Conservation (phyloP, 1,139 yeast species). For the Debaryomyces fabryi region DNA sequence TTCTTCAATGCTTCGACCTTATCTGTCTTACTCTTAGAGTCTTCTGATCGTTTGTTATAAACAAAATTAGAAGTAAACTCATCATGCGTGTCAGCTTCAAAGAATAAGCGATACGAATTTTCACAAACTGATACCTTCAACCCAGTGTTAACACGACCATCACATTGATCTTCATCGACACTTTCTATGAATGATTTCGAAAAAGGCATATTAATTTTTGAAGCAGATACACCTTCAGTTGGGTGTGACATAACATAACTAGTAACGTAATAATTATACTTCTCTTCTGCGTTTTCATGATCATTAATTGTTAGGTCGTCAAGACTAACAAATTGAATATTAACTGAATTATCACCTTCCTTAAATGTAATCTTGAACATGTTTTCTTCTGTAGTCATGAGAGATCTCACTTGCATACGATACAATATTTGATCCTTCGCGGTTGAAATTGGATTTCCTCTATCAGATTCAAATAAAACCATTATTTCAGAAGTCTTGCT, state of each 20-base stretch:
- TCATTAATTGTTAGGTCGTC: slow-evolving; percentile 88
- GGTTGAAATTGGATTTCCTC: slow-evolving; percentile 62
- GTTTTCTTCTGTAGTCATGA: slow-evolving; percentile 84
- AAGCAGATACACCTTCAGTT: slow-evolving; percentile 94
- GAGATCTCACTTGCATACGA: slow-evolving; percentile 82
- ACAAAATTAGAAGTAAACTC: slow-evolving; percentile 66
- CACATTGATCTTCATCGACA: slow-evolving; percentile 61
- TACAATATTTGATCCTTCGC: slow-evolving; percentile 88
- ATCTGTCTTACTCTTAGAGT: slow-evolving; percentile 25
- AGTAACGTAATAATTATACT: slow-evolving; percentile 91
- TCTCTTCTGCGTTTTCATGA: slow-evolving; percentile 72
- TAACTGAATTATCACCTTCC: slow-evolving; percentile 54
- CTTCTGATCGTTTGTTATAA: slow-evolving; percentile 38
- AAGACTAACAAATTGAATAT: slow-evolving; percentile 80
- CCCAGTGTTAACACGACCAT: slow-evolving; percentile 70
- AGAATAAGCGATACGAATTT: slow-evolving; percentile 77
- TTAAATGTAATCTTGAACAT: slow-evolving; percentile 86
- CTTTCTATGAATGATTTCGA: slow-evolving; percentile 61
- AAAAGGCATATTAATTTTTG: slow-evolving; percentile 73
- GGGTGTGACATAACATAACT: slow-evolving; percentile 94
- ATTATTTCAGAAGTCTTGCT: slow-evolving; percentile 81
- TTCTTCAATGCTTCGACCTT: slow-evolving; percentile 30
- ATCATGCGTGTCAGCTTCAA: slow-evolving; percentile 82
- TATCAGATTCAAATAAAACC: slow-evolving; percentile 78
- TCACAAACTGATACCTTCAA: slow-evolving; percentile 79